phyloP scores from a whole-genome alignment of 2,329 filamentous ascomycete species.

The Exserohilum rostratum region DNA sequence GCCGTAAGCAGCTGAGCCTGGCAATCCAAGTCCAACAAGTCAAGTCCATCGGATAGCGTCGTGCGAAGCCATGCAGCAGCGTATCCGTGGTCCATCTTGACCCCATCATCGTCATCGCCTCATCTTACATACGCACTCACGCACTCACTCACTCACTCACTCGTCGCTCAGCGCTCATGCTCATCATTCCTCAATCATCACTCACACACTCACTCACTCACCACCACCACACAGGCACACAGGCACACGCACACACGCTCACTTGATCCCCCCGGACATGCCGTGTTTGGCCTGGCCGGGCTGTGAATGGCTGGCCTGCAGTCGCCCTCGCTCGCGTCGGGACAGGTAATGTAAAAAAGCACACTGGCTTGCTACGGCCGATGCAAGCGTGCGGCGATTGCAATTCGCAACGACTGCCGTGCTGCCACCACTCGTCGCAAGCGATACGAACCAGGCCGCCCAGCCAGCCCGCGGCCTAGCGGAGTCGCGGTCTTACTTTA shows the following conservation, averaged over 20 bases:
- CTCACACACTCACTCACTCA: not conserved
- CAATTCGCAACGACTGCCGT: constrained; percentile 30
- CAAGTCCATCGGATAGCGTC: constrained; percentile 20
- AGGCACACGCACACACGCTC: constrained; percentile 10
- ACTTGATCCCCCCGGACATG: constrained; percentile 37
- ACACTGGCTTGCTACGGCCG: constrained; percentile 17
- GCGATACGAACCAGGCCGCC: constrained; percentile 40
- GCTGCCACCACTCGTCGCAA: constrained; percentile 33
- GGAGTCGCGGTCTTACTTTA: constrained; percentile 38
- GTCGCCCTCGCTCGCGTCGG: no score
- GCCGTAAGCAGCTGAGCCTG: constrained; percentile 40
- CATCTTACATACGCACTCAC: constrained; percentile 19
- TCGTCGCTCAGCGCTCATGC: no score
- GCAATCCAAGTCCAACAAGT: no score
- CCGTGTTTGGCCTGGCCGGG: constrained; percentile 36
- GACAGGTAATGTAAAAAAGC: no score
- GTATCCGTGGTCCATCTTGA: constrained; percentile 20
- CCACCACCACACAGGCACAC: no score
- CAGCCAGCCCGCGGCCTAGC: constrained; percentile 25
- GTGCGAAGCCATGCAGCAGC: constrained; percentile 23
- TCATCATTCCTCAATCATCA: no score
- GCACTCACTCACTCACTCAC: not conserved
- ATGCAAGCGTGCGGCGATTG: no score
- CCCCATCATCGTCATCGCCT: constrained; percentile 18
- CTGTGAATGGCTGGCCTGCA: constrained; percentile 14